phyloP scores from a whole-genome alignment of 1,284 basidiomycete species.

The Megacollybia platyphylla region DNA sequence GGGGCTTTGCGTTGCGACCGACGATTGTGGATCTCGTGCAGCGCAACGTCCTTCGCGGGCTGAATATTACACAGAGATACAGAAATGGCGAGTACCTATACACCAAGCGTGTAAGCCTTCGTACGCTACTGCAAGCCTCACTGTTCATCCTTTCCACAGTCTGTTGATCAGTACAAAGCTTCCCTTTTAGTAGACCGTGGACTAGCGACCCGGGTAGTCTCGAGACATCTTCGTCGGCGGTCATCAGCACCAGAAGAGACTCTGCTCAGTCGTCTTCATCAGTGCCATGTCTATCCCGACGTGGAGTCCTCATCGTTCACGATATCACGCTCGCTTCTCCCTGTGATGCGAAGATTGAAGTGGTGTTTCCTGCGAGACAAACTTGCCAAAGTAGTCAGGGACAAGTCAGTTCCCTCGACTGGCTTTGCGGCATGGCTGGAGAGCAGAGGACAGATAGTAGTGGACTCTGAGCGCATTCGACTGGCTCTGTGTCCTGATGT shows the following conservation, averaged over 20 bases:
- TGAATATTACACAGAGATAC: slow-evolving; percentile 52
- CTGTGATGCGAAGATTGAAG: slow-evolving; percentile 37
- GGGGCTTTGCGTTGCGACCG: slow-evolving; percentile 44
- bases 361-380: slow-evolving; percentile 36
- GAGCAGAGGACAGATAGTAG: slow-evolving; percentile 30
- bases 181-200: slow-evolving; percentile 33
- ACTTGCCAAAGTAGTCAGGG: slow-evolving; percentile 27
- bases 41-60: slow-evolving; percentile 52
- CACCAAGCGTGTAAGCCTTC: slow-evolving; percentile 37
- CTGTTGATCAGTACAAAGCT: slow-evolving; percentile 46
- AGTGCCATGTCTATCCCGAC: slow-evolving; percentile 36
- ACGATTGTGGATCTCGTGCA: slow-evolving; percentile 53
- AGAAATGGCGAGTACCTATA: slow-evolving; percentile 51
- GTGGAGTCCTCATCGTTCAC: slow-evolving; percentile 31
- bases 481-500: slow-evolving; percentile 56
- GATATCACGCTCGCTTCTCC: slow-evolving; percentile 40
- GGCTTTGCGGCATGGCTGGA: slow-evolving; percentile 43
- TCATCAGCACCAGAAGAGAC: slow-evolving; percentile 13
- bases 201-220: slow-evolving; percentile 33
- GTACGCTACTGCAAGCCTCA: not conserved
- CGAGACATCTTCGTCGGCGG: slow-evolving; percentile 30
- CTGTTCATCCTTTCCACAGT: slow-evolving; percentile 18
- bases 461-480: slow-evolving; percentile 49
- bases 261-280: slow-evolving; percentile 22
- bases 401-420: slow-evolving; percentile 33